A percentile compares a stretch with the other conserved stretches of the same genome.
These are phyloP conservation scores for Selaginella tamariscina DNA, from an alignment of 75 land plant genomes.

Conservation along the genomic window DNA sequence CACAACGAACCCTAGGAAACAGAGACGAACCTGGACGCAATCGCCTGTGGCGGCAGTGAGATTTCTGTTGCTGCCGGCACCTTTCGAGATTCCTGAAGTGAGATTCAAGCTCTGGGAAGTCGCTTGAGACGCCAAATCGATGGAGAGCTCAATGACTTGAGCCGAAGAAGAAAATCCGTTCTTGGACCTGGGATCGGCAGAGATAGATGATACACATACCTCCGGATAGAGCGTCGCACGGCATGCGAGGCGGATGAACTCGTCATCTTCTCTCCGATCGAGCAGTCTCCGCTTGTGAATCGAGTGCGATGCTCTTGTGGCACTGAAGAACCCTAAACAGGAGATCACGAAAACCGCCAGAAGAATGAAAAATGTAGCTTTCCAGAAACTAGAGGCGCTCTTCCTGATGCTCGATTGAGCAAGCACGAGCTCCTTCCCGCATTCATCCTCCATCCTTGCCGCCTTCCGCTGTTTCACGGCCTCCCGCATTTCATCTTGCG, in stretches of 20 bases:
- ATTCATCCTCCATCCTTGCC: neutral
- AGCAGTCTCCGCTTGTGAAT: neutral
- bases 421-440: neutral
- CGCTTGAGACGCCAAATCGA: constrained; percentile 12
- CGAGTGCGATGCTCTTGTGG: neutral
- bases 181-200: constrained; percentile 15
- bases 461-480: neutral
- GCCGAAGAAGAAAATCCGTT: constrained; percentile 1
- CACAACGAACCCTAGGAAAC: no score
- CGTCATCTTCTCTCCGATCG: neutral
- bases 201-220: constrained; percentile 16
- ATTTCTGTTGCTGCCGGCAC: constrained; percentile 7
- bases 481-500: neutral
- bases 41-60: constrained; percentile 14
- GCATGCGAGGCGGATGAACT: constrained; percentile 13
- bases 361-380: neutral
- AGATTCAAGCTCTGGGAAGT: neutral
- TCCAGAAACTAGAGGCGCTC: neutral
- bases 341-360: neutral
- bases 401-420: neutral
- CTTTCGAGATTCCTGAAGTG: neutral
- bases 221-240: constrained; percentile 18
- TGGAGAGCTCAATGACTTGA: constrained; percentile 14
- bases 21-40: constrained; percentile 16
- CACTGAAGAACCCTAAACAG: neutral